A percentile compares a stretch with the other conserved stretches of the same genome.
phyloP scores from a whole-genome alignment of 2,329 filamentous ascomycete genomes.

The Arachnomyces sp. region DNA sequence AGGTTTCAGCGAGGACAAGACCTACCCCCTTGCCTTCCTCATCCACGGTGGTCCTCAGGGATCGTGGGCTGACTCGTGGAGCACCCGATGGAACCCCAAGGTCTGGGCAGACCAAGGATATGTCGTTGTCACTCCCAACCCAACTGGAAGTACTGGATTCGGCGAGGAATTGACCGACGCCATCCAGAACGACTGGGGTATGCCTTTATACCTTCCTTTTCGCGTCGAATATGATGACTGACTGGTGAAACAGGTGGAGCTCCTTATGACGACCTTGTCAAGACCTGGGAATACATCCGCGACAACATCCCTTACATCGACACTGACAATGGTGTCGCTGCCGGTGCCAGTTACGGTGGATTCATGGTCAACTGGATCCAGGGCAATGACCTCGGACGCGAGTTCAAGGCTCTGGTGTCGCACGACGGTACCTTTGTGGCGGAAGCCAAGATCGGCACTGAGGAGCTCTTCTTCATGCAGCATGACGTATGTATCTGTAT shows the following conservation, averaged over 20 bases:
- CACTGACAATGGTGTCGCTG: constrained; percentile 31
- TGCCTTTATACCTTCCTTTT: neutral
- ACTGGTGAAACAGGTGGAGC: constrained; percentile 41
- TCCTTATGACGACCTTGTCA: constrained; percentile 74
- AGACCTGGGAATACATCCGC: constrained; percentile 63
- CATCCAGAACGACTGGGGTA: constrained; percentile 72
- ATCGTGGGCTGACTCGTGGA: constrained; percentile 68
- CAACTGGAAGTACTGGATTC: constrained; percentile 74
- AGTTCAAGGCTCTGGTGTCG: constrained; percentile 80
- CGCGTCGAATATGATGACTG: neutral
- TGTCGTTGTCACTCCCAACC: constrained; percentile 71
- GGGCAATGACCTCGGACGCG: constrained; percentile 69
- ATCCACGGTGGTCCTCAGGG: constrained; percentile 79
- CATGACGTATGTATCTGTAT: constrained; percentile 29
- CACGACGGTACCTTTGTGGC: constrained; percentile 77
- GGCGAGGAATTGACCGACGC: constrained; percentile 69
- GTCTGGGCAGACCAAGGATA: constrained; percentile 84
- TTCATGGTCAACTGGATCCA: constrained; percentile 72
- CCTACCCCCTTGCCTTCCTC: constrained; percentile 68
- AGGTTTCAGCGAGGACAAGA: constrained; percentile 59
- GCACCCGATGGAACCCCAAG: constrained; percentile 76
- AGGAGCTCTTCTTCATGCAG: constrained; percentile 46
- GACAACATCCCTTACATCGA: constrained; percentile 31
- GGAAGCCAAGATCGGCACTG: constrained; percentile 40
- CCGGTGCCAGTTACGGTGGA: constrained; percentile 34